Evolutionary conservation across 2,329 filamentous ascomycete genomes (phyloP).

Genomic region (Pezicula rhizophila): DNA sequence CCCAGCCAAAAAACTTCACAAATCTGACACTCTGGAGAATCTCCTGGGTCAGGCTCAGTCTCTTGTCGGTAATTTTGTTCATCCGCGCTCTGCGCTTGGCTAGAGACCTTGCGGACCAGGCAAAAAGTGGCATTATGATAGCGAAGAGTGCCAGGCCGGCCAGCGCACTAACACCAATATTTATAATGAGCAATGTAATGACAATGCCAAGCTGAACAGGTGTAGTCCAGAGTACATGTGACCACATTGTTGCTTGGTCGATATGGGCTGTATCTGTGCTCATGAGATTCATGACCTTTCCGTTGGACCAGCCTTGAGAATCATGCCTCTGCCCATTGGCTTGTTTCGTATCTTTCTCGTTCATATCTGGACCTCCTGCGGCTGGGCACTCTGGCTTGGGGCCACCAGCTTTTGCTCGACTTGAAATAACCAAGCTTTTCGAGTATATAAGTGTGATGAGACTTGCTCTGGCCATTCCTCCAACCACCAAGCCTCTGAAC

Average conservation of each 20-base stretch:
- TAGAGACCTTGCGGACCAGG: constrained; percentile 47
- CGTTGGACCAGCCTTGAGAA: constrained; percentile 53
- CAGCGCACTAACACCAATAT: constrained; percentile 57
- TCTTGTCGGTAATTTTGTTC: constrained; percentile 61
- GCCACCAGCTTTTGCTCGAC: constrained; percentile 4
- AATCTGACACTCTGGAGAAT: constrained; percentile 58
- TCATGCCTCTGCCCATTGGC: constrained; percentile 43
- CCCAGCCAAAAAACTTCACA: constrained; percentile 64
- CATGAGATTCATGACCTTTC: constrained; percentile 61
- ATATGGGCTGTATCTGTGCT: constrained; percentile 61
- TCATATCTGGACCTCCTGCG: not conserved
- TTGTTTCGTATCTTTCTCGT: constrained; percentile 25
- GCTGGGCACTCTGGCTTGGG: not conserved
- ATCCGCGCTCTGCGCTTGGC: constrained; percentile 50
- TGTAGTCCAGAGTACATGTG: constrained; percentile 60
- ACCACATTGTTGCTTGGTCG: constrained; percentile 57
- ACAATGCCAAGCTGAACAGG: constrained; percentile 54
- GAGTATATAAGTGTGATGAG: constrained; percentile 2
- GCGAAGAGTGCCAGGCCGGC: constrained; percentile 57
- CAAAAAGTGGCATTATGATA: constrained; percentile 50
- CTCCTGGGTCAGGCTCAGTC: constrained; percentile 59
- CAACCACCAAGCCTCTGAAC: constrained; percentile 1
- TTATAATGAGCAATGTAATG: constrained; percentile 52
- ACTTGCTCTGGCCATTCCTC: constrained; percentile 1
- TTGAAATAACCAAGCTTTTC: constrained; percentile 1